Evolutionary conservation across 2,329 filamentous ascomycete genomes (phyloP).

Genomic region (Penicillium freii): DNA sequence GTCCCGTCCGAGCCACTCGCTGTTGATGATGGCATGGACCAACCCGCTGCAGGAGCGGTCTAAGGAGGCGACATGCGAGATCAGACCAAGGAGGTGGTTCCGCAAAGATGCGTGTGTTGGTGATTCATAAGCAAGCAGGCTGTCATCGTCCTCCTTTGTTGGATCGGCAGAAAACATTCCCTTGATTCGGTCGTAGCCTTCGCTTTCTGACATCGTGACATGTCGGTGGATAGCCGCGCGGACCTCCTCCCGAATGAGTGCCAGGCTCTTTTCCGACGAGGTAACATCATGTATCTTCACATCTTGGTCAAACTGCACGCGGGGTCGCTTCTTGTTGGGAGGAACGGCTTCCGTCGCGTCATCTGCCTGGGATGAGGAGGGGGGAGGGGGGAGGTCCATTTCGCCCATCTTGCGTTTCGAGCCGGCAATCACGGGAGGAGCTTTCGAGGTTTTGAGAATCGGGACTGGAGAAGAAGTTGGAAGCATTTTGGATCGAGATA

Average conservation of each 20-base stretch:
- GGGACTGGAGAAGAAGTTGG: slow-evolving; percentile 34
- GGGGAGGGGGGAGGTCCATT: slow-evolving; percentile 34
- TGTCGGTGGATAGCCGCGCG: slow-evolving; percentile 57
- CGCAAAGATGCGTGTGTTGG: slow-evolving; percentile 53
- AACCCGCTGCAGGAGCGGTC: slow-evolving; percentile 57
- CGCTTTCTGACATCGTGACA: slow-evolving; percentile 52
- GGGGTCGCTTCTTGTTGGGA: slow-evolving; percentile 41
- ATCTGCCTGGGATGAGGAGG: slow-evolving; percentile 31
- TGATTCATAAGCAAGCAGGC: slow-evolving; percentile 41
- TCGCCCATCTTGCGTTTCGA: slow-evolving; percentile 42
- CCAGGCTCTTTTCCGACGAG: slow-evolving; percentile 52
- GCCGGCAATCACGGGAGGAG: slow-evolving; percentile 21
- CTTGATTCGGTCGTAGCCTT: slow-evolving; percentile 57
- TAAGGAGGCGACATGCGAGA: slow-evolving; percentile 55
- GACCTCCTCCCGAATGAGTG: slow-evolving; percentile 62
- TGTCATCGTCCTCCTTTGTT: slow-evolving; percentile 39
- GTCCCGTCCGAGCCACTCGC: slow-evolving; percentile 62
- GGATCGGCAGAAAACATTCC: slow-evolving; percentile 52
- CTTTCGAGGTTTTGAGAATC: slow-evolving; percentile 40
- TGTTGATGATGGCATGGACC: slow-evolving; percentile 57
- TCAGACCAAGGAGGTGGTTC: slow-evolving; percentile 59
- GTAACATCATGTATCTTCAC: slow-evolving; percentile 35
- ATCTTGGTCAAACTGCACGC: slow-evolving; percentile 45
- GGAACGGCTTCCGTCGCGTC: slow-evolving; percentile 26
- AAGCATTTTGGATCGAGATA: slow-evolving; percentile 33